A percentile compares a stretch with the other conserved stretches of the same genome.
Evolutionary conservation across 1,284 basidiomycete genomes (phyloP).

Genomic region (Cutaneotrichosporon dermatis): DNA sequence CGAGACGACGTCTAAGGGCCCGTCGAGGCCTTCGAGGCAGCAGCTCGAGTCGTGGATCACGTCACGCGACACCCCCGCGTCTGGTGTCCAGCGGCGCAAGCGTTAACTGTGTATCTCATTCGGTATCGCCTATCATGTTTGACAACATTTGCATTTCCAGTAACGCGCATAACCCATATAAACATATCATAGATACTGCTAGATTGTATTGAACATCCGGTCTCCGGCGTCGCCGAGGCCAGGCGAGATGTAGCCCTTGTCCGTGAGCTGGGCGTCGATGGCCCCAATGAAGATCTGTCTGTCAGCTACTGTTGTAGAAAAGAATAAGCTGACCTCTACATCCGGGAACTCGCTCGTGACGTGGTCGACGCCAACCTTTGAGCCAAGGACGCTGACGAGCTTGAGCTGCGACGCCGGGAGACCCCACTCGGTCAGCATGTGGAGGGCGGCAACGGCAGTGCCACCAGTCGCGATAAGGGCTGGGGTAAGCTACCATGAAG

Average conservation of each 20-base stretch:
- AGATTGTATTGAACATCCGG: constrained; percentile 18
- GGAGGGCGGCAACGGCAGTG: constrained; percentile 79
- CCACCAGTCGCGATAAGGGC: constrained; percentile 87
- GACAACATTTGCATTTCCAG: too few relatives aligned
- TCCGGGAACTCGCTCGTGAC: constrained; percentile 67
- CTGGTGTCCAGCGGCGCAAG: too few relatives aligned
- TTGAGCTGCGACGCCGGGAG: constrained; percentile 64
- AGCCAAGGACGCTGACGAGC: constrained; percentile 76
- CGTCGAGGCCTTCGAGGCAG: too few relatives aligned
- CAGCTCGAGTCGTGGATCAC: too few relatives aligned
- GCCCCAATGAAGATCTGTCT: constrained; percentile 75
- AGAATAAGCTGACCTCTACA: constrained; percentile 60
- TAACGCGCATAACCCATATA: neutral
- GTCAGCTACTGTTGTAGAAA: neutral
- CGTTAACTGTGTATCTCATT: too few relatives aligned
- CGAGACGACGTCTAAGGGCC: too few relatives aligned
- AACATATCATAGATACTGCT: neutral
- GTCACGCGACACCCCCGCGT: too few relatives aligned
- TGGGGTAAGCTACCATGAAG: constrained; percentile 13
- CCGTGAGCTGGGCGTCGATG: constrained; percentile 67
- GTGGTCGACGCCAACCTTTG: constrained; percentile 65
- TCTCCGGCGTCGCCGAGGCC: constrained; percentile 76
- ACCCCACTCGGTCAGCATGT: constrained; percentile 84
- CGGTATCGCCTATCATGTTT: too few relatives aligned
- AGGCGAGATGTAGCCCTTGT: constrained; percentile 70